Percentiles rank a stretch among this genome's conserved stretches.
These are phyloP conservation scores for Cryptococcus wingfieldii DNA, from an alignment of 1,284 basidiomycete species.

Conservation along the genomic window DNA sequence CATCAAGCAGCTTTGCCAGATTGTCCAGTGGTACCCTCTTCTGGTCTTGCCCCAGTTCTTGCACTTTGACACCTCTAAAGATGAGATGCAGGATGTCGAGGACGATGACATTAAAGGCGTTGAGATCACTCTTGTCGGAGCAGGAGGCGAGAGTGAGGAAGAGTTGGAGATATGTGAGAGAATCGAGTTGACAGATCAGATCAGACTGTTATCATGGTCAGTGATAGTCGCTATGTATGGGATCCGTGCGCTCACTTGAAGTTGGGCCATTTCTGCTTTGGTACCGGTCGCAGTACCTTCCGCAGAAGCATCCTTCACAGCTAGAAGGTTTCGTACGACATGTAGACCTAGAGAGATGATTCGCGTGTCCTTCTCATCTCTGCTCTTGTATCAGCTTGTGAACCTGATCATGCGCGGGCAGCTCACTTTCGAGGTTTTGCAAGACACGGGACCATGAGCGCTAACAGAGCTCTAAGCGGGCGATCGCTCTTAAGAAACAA, in stretches of 20 bases:
- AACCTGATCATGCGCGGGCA: too few species aligned
- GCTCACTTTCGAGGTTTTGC: conserved; percentile 43
- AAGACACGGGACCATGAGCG: conserved; percentile 44
- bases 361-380: conserved; percentile 73
- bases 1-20: conserved; percentile 65
- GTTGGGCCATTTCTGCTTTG: conserved; percentile 65
- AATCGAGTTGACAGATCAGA: conserved; percentile 66
- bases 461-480: conserved; percentile 41
- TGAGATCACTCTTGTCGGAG: conserved; percentile 67
- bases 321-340: conserved; percentile 80
- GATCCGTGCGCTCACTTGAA: conserved; percentile 56
- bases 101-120: conserved; percentile 76
- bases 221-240: not conserved
- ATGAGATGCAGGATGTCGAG: conserved; percentile 86
- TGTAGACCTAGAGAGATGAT: conserved; percentile 84
- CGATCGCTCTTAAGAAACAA: conserved; percentile 23
- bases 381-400: conserved; percentile 3
- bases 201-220: conserved; percentile 51
- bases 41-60: conserved; percentile 62
- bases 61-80: conserved; percentile 69
- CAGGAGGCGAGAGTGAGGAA: conserved; percentile 78
- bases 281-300: conserved; percentile 66
- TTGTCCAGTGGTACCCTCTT: conserved; percentile 60
- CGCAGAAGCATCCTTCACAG: conserved; percentile 74
- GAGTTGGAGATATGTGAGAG: conserved; percentile 70